Conservation (phyloP, 2,329 filamentous ascomycete genomes). For the Fusarium subtropicale region DNA sequence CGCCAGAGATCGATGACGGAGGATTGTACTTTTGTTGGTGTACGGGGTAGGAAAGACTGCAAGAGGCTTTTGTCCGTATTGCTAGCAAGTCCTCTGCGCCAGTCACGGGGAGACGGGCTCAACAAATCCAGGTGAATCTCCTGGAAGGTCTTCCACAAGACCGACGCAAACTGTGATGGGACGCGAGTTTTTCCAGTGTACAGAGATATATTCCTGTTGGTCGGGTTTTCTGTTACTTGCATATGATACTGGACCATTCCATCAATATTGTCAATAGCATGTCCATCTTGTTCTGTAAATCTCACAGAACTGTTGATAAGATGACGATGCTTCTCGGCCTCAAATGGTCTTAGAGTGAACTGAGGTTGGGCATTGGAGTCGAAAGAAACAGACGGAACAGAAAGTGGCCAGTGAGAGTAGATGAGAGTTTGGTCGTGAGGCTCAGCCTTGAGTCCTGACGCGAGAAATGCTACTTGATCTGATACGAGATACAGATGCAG, state of each 20-base stretch:
- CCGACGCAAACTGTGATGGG: background rate
- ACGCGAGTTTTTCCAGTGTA: background rate
- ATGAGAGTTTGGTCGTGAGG: background rate
- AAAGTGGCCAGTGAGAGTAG: slow-evolving; percentile 1
- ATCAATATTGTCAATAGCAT: background rate
- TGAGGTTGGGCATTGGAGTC: background rate
- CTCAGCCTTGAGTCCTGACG: background rate
- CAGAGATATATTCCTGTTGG: background rate
- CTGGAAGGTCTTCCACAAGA: background rate
- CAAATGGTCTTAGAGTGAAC: background rate
- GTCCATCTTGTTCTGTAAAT: background rate
- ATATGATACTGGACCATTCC: background rate
- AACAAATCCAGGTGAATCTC: background rate
- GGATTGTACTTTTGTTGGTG: background rate
- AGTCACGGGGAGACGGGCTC: background rate
- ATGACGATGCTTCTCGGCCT: background rate
- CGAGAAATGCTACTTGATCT: background rate
- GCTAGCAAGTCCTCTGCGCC: background rate
- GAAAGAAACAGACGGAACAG: background rate
- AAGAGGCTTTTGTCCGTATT: background rate
- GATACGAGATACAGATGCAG: slow-evolving; percentile 5
- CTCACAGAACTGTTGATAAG: background rate
- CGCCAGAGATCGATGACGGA: background rate
- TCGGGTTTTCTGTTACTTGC: background rate
- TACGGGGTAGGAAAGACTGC: background rate